Evolutionary conservation across 2,329 filamentous ascomycete genomes (phyloP), one percentile per base, ranked within the genome.

Genomic region (Lecanicillium sp.): DNA sequence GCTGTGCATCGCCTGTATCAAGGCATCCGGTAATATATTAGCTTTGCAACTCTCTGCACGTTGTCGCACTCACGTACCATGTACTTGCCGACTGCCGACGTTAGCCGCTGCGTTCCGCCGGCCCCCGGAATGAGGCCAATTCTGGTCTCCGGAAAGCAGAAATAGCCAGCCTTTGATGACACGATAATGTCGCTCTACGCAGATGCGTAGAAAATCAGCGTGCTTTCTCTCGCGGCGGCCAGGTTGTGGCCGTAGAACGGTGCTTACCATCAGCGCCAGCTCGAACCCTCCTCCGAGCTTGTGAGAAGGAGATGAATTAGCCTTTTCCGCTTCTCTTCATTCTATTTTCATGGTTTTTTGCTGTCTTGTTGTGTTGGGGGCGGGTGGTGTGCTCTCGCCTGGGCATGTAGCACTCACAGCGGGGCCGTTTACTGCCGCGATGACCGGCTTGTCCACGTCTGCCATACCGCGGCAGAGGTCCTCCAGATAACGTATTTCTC

Each of bases 211-310:
- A 11, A 6, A 25, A 6, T 25, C n/a, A n/a, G n/a, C n/a, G n/a
- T n/a, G n/a, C n/a, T n/a, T n/a, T n/a, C n/a, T n/a, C n/a, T 25
- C 11, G 6, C 22, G 6, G 22, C 22, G 11, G 11, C 22, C 22
- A 25, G 22, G 4, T 16, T 20, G 11, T 9, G 14, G 54, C 18
- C 55, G n/a, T n/a, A n/a, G n/a, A n/a, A n/a, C n/a, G n/a, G n/a
- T n/a, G 50, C 31, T 48, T 52, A 62, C 59, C 29, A 54, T 54
- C 17, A 67, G 48, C 2, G 62, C 62, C 29, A 67, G 45, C 41
- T 67, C 64, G 34, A 62, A 66, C 5, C 64, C 63, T 2, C 63
- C 63, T 15, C 64, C 63, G 17, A 66, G 53, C 59, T 60, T 6
- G 19, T 29, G n/a, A n/a, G n/a, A n/a, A n/a, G n/a, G n/a, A n/a